Percentiles rank a stretch among this genome's conserved stretches.
These are phyloP conservation scores for Sungouiozyma intestinalis DNA, from an alignment of 805 yeast genomes.

Conservation along the genomic window DNA sequence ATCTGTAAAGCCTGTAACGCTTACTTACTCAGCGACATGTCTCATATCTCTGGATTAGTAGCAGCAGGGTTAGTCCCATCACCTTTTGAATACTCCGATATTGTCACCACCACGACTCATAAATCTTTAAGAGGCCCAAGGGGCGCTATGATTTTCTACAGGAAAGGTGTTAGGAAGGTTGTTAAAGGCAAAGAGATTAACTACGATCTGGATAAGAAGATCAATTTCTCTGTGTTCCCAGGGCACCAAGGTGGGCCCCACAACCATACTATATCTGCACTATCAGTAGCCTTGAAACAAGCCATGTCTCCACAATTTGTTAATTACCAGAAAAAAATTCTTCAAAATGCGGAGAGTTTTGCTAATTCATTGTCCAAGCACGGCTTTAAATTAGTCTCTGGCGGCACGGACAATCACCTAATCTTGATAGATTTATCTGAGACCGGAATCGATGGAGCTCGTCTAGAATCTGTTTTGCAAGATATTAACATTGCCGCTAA, in stretches of 20 bases:
- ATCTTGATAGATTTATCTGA: slow-evolving; percentile 74
- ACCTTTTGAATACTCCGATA: slow-evolving; percentile 88
- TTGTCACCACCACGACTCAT: slow-evolving; percentile 96
- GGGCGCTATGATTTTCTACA: slow-evolving; percentile 96
- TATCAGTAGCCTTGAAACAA: slow-evolving; percentile 91
- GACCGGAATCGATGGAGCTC: slow-evolving; percentile 82
- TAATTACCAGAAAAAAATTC: slow-evolving; percentile 73
- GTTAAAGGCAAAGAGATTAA: slow-evolving; percentile 72
- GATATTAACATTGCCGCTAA: slow-evolving; percentile 87
- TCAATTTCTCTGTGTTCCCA: slow-evolving; percentile 96
- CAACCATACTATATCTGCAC: slow-evolving; percentile 93
- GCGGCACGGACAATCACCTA: slow-evolving; percentile 93
- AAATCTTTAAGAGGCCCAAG: slow-evolving; percentile 98
- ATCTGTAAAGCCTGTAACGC: slow-evolving; percentile 93
- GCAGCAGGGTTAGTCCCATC: slow-evolving; percentile 92
- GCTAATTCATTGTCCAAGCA: slow-evolving; percentile 53
- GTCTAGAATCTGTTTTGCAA: slow-evolving; percentile 85
- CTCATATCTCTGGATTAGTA: slow-evolving; percentile 91
- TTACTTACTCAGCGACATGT: slow-evolving; percentile 89
- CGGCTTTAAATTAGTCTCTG: slow-evolving; percentile 73
- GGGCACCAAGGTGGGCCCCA: slow-evolving; percentile 99
- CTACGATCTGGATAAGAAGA: slow-evolving; percentile 82
- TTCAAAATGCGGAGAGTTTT: slow-evolving; percentile 69
- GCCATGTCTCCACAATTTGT: slow-evolving; percentile 81
- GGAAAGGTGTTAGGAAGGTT: slow-evolving; percentile 82